Percentiles rank a stretch among this genome's conserved stretches.
phyloP scores from a whole-genome alignment of 306 rosid species.

The Medicago arabica region DNA sequence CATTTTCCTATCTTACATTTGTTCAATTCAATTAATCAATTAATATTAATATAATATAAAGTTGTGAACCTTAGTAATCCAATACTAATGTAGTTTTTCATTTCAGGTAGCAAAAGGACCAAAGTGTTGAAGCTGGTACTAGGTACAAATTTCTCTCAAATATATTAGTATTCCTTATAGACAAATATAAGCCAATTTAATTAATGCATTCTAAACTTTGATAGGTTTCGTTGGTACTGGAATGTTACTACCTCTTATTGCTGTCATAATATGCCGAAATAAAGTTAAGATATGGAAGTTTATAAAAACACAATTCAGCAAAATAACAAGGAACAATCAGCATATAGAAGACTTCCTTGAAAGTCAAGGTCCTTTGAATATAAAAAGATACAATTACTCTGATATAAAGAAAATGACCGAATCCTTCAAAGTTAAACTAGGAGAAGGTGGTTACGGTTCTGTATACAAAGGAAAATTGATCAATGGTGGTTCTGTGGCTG shows the following conservation, averaged over 20 bases:
- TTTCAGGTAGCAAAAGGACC: conserved; percentile 40
- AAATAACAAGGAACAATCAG: conserved; percentile 30
- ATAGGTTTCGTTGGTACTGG: conserved; percentile 50
- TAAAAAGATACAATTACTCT: conserved; percentile 46
- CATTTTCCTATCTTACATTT: background rate
- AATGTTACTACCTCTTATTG: conserved; percentile 52
- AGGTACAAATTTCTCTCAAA: conserved; percentile 34
- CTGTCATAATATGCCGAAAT: conserved; percentile 48
- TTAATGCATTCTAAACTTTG: background rate
- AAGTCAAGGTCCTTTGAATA: conserved; percentile 42
- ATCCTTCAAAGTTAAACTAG: conserved; percentile 52
- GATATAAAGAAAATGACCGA: conserved; percentile 54
- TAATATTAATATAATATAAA: background rate
- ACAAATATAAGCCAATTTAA: too few relatives aligned
- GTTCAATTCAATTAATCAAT: background rate
- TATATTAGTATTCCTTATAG: background rate
- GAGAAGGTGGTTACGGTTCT: conserved; percentile 63
- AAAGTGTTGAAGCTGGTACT: conserved; percentile 48
- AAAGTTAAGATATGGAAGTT: conserved; percentile 44
- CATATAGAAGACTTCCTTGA: conserved; percentile 48
- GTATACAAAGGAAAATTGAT: conserved; percentile 54
- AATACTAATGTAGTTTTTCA: background rate
- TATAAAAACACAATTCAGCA: conserved; percentile 22
- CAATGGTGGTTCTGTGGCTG: conserved; percentile 44
- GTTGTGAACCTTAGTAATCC: background rate